Evolutionary conservation across 495 filamentous ascomycete species (phyloP).

Genomic region (Aspergillus olivimuriae): DNA sequence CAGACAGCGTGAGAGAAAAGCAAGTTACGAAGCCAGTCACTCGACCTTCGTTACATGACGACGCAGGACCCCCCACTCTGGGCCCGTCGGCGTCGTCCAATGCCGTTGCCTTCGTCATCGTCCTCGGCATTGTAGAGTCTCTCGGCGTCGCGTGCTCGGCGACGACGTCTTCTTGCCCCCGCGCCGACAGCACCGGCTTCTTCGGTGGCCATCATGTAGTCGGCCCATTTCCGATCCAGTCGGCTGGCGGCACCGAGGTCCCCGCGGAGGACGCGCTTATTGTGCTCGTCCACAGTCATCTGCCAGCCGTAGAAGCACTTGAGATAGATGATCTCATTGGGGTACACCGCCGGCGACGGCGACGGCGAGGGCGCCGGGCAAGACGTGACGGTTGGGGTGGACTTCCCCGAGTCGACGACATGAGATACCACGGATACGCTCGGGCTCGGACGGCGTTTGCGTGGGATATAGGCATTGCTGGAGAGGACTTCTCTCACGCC

Average conservation of each 20-base stretch:
- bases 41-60: constrained; percentile 42
- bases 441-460: constrained; percentile 22
- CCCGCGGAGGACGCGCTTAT: constrained; percentile 69
- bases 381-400: constrained; percentile 24
- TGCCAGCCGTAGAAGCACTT: constrained; percentile 97
- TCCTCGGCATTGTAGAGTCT: constrained; percentile 67
- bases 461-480: constrained; percentile 66
- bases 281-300: constrained; percentile 89
- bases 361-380: constrained; percentile 33
- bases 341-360: constrained; percentile 37
- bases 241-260: constrained; percentile 63
- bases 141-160: constrained; percentile 71
- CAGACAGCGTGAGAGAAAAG: constrained; percentile 1
- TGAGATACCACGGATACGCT: constrained; percentile 24
- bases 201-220: constrained; percentile 87
- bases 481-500: constrained; percentile 81
- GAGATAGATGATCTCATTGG: constrained; percentile 70
- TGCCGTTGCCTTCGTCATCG: constrained; percentile 46
- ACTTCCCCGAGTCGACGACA: constrained; percentile 22
- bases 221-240: constrained; percentile 85
- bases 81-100: constrained; percentile 42
- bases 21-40: not conserved
- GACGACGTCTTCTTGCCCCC: constrained; percentile 57
- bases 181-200: constrained; percentile 70
- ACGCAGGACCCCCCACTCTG: constrained; percentile 46